Evolutionary conservation across 1,139 yeast genomes (phyloP).

Genomic region (Kodamaea sp.): DNA sequence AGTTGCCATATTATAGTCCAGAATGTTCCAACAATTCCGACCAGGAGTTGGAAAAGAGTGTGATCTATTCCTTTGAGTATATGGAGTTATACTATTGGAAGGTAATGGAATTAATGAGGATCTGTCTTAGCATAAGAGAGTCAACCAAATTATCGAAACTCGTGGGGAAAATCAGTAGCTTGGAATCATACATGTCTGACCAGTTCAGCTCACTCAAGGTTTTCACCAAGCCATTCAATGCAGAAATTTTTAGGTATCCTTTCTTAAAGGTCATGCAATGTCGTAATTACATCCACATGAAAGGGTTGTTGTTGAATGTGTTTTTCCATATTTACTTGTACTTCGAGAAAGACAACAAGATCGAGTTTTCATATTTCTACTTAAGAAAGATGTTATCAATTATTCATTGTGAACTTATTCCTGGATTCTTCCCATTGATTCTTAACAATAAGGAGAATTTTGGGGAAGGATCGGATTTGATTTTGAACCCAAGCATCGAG

Average conservation of each 20-base stretch:
- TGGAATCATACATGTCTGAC: constrained; percentile 22
- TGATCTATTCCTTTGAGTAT: constrained; percentile 24
- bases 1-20: constrained; percentile 19
- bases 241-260: constrained; percentile 25
- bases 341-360: constrained; percentile 16
- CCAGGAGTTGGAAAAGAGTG: constrained; percentile 29
- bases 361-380: constrained; percentile 20
- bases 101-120: constrained; percentile 24
- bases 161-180: constrained; percentile 24
- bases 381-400: constrained; percentile 25
- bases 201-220: constrained; percentile 24
- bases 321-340: constrained; percentile 28
- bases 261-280: constrained; percentile 36
- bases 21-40: constrained; percentile 33
- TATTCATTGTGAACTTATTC: constrained; percentile 29
- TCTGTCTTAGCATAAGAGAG: constrained; percentile 24
- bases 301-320: constrained; percentile 27
- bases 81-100: constrained; percentile 26
- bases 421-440: constrained; percentile 30
- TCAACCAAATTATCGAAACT: constrained; percentile 23
- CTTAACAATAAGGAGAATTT: constrained; percentile 30
- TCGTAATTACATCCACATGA: constrained; percentile 33
- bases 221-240: constrained; percentile 27
- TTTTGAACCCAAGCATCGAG: constrained; percentile 36
- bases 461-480: constrained; percentile 34